Percentiles rank a stretch among this genome's conserved stretches.
phyloP scores from a whole-genome alignment of 495 filamentous ascomycete species.

The Penicillium psychrofluorescens region DNA sequence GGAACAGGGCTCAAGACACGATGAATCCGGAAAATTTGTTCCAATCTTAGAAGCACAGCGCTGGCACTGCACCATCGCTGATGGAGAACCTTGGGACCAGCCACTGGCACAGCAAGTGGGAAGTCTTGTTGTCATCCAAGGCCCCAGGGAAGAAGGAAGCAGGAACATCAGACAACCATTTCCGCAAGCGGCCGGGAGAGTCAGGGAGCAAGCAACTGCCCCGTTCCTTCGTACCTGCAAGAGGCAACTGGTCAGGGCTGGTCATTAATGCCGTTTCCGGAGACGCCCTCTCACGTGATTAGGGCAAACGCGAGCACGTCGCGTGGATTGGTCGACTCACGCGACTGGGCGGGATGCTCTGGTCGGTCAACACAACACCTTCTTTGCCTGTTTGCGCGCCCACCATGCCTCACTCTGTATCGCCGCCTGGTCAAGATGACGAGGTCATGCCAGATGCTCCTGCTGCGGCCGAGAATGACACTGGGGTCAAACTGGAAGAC shows the following conservation, averaged over 20 bases:
- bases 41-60: too few species aligned
- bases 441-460: conserved; percentile 37
- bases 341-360: not conserved
- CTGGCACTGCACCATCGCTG: too few species aligned
- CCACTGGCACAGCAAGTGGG: not conserved
- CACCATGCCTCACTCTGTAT: conserved; percentile 49
- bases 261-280: not conserved
- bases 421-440: conserved; percentile 28
- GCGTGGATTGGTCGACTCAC: not conserved
- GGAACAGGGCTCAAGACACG: too few species aligned
- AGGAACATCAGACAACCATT: conserved; percentile 6
- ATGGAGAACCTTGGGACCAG: too few species aligned
- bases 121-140: conserved; percentile 18
- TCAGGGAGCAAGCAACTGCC: too few species aligned
- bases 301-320: conserved; percentile 6
- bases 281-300: conserved; percentile 9
- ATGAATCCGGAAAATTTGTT: too few species aligned
- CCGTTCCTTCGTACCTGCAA: too few species aligned
- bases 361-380: not conserved
- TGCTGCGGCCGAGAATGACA: conserved; percentile 17
- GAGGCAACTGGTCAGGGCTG: too few species aligned
- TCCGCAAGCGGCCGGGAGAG: conserved; percentile 9
- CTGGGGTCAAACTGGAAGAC: conserved; percentile 66
- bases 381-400: not conserved
- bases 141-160: not conserved